Evolutionary conservation across 768 basidiomycete genomes (phyloP).

Genomic region (Tylopilus subfusipes): DNA sequence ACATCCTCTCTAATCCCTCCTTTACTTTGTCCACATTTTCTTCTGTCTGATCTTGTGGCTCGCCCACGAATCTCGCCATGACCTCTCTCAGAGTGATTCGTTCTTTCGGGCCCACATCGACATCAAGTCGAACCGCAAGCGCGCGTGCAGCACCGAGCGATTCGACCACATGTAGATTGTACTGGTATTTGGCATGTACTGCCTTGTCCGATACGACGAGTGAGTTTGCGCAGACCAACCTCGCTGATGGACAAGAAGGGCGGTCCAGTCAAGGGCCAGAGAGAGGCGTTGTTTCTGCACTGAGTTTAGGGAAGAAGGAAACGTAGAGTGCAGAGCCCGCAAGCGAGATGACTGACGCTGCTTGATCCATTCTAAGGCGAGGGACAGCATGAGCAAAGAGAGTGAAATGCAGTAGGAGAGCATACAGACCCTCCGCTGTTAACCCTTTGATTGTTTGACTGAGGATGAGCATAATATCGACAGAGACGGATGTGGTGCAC

Average conservation of each 20-base stretch:
- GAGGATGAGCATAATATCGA: background rate
- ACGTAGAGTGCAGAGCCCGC: slow-evolving; percentile 73
- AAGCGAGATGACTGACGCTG: slow-evolving; percentile 77
- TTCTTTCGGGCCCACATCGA: slow-evolving; percentile 37
- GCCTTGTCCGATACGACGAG: slow-evolving; percentile 80
- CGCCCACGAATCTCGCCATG: slow-evolving; percentile 52
- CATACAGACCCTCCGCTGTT: slow-evolving; percentile 69
- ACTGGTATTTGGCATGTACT: slow-evolving; percentile 67
- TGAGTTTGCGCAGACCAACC: slow-evolving; percentile 41
- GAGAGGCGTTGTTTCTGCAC: slow-evolving; percentile 64
- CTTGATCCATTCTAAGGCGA: slow-evolving; percentile 81
- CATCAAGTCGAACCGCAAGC: slow-evolving; percentile 56
- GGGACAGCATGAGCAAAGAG: slow-evolving; percentile 4
- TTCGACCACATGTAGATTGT: slow-evolving; percentile 93
- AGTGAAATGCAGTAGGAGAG: background rate
- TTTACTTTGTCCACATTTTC: slow-evolving; percentile 44
- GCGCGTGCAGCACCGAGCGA: slow-evolving; percentile 76
- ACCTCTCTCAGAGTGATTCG: slow-evolving; percentile 67
- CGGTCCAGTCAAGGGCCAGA: slow-evolving; percentile 33
- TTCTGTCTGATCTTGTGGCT: slow-evolving; percentile 37
- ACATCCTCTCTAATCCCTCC: slow-evolving; percentile 45
- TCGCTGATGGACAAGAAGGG: slow-evolving; percentile 25
- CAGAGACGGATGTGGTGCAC: slow-evolving; percentile 3
- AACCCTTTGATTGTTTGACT: slow-evolving; percentile 40
- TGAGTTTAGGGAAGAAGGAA: slow-evolving; percentile 73